These are phyloP conservation scores for Hanseniaspora pseudoguilliermondii DNA, from an alignment of 805 yeast species.

Conservation along the genomic window DNA sequence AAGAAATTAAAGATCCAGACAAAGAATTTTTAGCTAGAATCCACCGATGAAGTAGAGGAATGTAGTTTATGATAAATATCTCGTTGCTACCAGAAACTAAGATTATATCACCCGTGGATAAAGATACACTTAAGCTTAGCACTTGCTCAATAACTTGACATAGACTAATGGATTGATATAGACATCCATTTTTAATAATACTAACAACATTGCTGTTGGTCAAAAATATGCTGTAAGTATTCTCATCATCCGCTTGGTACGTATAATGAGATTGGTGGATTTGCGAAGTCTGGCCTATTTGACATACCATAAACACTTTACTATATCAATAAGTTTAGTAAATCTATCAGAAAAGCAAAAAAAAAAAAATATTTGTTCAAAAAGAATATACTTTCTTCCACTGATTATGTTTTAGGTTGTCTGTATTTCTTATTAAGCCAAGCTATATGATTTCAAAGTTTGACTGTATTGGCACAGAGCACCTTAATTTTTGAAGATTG, in stretches of 20 bases:
- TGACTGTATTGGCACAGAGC: too few relatives aligned
- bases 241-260: not conserved
- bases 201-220: not conserved
- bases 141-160: not conserved
- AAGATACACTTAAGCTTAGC: not conserved
- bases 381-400: too few relatives aligned
- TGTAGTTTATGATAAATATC: not conserved
- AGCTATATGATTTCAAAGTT: too few relatives aligned
- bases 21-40: not conserved
- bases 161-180: not conserved
- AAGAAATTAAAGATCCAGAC: not conserved
- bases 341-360: too few relatives aligned
- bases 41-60: not conserved
- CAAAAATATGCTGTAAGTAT: not conserved
- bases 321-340: too few relatives aligned
- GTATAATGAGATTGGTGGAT: not conserved
- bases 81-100: not conserved
- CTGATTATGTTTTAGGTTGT: too few relatives aligned
- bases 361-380: too few relatives aligned
- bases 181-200: not conserved
- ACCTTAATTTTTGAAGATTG: too few relatives aligned
- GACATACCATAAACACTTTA: not conserved
- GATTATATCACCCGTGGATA: not conserved
- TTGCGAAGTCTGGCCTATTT: not conserved
- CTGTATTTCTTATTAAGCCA: too few relatives aligned